These are phyloP conservation scores for Syzygium jambos DNA, from an alignment of 345 rosid species.

Conservation along the genomic window DNA sequence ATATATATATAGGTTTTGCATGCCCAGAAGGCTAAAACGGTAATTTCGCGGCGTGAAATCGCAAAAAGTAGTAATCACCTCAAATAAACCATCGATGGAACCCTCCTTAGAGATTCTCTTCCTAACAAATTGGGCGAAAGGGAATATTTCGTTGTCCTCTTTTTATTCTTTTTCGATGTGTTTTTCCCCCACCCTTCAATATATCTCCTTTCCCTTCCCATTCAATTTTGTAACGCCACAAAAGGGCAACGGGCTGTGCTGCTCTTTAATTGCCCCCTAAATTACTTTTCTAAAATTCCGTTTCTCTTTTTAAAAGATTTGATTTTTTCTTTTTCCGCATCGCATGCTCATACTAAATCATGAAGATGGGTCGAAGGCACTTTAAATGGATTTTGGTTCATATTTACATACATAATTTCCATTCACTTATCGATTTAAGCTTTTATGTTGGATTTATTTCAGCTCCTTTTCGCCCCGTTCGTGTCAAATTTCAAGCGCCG, in stretches of 20 bases:
- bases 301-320: too few species aligned
- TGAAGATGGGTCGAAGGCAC: neutral
- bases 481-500: neutral
- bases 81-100: too few species aligned
- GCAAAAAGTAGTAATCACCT: too few species aligned
- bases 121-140: neutral
- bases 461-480: neutral
- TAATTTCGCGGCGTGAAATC: neutral
- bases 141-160: neutral
- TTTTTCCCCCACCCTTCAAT: neutral
- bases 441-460: too few species aligned
- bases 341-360: too few species aligned
- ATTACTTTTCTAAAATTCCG: neutral
- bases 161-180: neutral
- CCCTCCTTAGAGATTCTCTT: too few species aligned
- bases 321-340: rapidly evolving
- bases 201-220: neutral
- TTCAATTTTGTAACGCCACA: neutral
- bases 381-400: too few species aligned
- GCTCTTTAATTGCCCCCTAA: neutral
- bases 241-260: neutral
- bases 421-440: too few species aligned
- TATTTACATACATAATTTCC: neutral
- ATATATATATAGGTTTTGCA: too few species aligned
- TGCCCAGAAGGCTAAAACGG: neutral